A percentile compares a stretch with the other conserved stretches of the same genome.
These are phyloP conservation scores for Sclerotinia sclerotiorum DNA, from an alignment of 2,329 filamentous ascomycete genomes.

Conservation along the genomic window DNA sequence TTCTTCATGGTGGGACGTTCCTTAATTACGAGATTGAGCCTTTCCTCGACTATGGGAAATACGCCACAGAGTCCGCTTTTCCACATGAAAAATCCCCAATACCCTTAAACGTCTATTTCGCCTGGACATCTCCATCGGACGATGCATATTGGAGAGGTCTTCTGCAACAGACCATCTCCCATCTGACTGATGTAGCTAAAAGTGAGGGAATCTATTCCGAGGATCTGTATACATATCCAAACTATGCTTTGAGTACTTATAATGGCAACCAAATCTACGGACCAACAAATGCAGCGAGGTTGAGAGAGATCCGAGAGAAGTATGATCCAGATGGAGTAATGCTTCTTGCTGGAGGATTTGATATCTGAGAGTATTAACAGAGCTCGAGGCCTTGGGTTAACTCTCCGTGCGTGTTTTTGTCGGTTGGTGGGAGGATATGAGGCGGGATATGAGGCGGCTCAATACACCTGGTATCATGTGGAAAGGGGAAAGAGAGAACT, in stretches of 20 bases:
- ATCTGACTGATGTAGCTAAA: conserved; percentile 37
- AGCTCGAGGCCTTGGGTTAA: too few relatives aligned
- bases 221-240: conserved; percentile 29
- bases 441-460: too few relatives aligned
- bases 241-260: conserved; percentile 33
- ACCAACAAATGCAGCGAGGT: conserved; percentile 37
- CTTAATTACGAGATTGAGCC: conserved; percentile 40
- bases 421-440: too few relatives aligned
- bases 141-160: conserved; percentile 38
- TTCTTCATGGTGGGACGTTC: conserved; percentile 28
- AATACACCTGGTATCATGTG: too few relatives aligned
- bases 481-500: too few relatives aligned
- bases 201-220: conserved; percentile 36
- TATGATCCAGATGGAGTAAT: conserved; percentile 38
- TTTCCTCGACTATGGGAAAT: conserved; percentile 37
- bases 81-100: conserved; percentile 36
- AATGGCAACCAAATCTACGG: conserved; percentile 38
- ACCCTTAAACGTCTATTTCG: conserved; percentile 38
- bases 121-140: conserved; percentile 33
- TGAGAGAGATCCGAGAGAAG: conserved; percentile 30
- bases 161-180: conserved; percentile 33
- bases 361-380: neutral
- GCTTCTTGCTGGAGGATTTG: conserved; percentile 31
- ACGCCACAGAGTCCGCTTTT: conserved; percentile 39
- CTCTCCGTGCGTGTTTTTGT: too few relatives aligned